Evolutionary conservation across 352 stramenopile genomes (phyloP), one percentile per base, ranked within the genome.

Genomic region (Phytophthora agathidicida): DNA sequence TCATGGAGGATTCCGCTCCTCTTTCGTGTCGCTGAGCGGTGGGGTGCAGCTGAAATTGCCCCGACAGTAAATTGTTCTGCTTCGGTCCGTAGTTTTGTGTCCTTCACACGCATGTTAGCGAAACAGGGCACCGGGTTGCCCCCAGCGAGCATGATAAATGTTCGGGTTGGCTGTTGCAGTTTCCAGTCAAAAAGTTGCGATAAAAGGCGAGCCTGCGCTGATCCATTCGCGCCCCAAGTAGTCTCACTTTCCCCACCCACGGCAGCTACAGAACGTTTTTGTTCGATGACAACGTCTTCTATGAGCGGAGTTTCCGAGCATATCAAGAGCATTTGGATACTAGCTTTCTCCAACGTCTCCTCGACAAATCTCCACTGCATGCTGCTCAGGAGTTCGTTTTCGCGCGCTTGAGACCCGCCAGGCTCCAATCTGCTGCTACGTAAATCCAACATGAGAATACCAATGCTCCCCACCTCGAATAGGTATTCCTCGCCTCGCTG

Each of bases 141-240:
- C 2, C 83, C 80, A 24, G 63, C 57, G 3, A 92, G 50, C 8
- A 90, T 26, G 7, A 85, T 14, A 36, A 79, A 77, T 7, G 87
- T 30, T 0, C 80, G 71, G 2, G 57, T 75, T 19, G 72, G 56
- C 14, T 74, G 65, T 35, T 83, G 64, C 13, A 92, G 42, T 32
- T 88, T 89, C 83, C 83, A 92, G n/a, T 89, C 78, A 27, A 89
- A 89, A 4, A 92, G 36, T 8, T 83, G 26, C 1, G 53, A 65
- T 3, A 92, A 49, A 4, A 92, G 47, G 1, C 80, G 72, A 39
- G 70, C 44, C 28, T 88, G 83, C 0, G 65, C 62, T 13, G 50
- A 20, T 0, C 60, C 39, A 30, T 78, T 82, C 4, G 22, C 37
- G 3, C 66, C 59, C 80, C 83, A 92, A 45, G 73, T 65, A 0